Base-by-base conservation (phyloP, 2,329 filamentous ascomycete species). In the Xylaria hypoxylon region DNA sequence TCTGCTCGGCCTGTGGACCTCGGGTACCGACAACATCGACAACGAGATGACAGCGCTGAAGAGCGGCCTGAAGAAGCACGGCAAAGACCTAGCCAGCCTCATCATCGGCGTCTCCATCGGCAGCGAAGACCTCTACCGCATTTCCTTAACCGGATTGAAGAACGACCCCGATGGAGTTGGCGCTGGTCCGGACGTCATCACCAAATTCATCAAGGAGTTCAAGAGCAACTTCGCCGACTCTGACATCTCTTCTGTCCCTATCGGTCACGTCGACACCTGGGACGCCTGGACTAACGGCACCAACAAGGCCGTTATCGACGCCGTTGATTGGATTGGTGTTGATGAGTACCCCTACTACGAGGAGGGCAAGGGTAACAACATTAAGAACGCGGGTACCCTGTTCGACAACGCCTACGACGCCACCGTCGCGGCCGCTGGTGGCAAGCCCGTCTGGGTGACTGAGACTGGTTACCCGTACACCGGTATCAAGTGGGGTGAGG, bases 371-470 rank as follows among this genome's bases (percentile, higher is more conserved):
- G 67, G 71, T 44, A 82, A 82, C 70, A 68, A 70, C 59, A 83
- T 86, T 64, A 81, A 81, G 13, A 79, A 82, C 57, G 76, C 82
- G 26, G 79, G 78, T 11, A 76, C 75, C 61, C 73, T 80, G 57
- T 79, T 84, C 59, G 85, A 85, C 78, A 67, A 69, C 11, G 76
- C 73, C 8, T 73, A 74, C 62, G 72, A 76, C 58, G 73, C 75
- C 52, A 77, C 76, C 8, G 52, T 76, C 51, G 79, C 78, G 28
- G 82, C 90, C 64, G 89, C 94, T 1, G 94, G 67, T 45, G 72
- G 71, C 31, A 73, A 72, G 59, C 72, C 72, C 44, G 72, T 97
- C 31, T 96, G 95, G 78, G 88, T 86, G 42, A 85, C 83, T 2
- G 85, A 88, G 79, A 86, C 84, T 22, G 86, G 86, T 58, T 88